Evolutionary conservation across 306 rosid genomes (phyloP), one percentile per base, ranked within the genome.

Genomic region (Arachis hypogaea): DNA sequence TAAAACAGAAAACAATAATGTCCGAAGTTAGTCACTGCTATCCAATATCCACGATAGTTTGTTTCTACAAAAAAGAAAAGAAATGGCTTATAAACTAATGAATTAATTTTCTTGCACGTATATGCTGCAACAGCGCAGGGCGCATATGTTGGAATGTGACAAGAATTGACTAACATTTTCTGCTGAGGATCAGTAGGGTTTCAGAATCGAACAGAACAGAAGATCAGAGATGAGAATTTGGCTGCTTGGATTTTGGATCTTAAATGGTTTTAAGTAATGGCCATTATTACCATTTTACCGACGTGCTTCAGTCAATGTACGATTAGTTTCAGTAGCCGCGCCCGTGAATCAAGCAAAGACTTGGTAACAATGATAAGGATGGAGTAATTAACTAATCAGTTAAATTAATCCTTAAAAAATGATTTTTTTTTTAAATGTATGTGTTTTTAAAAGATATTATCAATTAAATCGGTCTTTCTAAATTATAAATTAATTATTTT

Each of bases 231-330:
- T 69, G 59, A 82, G 93, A 55, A 47, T 75, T 82, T 69, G 69
- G 86, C 65, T 88, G 87, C 93, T 86, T 82, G 71, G 75, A 80
- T 56, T 78, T 82, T 80, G 93, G 93, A 88, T 88, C 93, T 56
- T 65, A 30, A 9, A n/a, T 58, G 4, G 38, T 33, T 33, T 55
- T 40, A 40, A 66, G 11, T 30, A 49, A 79, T 16, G 4, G 54
- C 77, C 66, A 80, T 42, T n/a, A 28, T 64, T 4, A 63, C 38
- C 38, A 33, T 33, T 46, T 46, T 46, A 49, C 18, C 12, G 1
- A 41, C 11, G 50, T 33, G 66, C 60, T 61, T 28, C 54, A 5
- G n/a, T 57, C 12, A 29, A 29, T 59, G 11, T 47, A 59, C 38
- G 11, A 10, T 66, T 56, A 56, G 54, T 64, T 57, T 33, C 38